Evolutionary conservation across 1,284 basidiomycete species (phyloP).

Genomic region (Cryptococcus jaspeensis): DNA sequence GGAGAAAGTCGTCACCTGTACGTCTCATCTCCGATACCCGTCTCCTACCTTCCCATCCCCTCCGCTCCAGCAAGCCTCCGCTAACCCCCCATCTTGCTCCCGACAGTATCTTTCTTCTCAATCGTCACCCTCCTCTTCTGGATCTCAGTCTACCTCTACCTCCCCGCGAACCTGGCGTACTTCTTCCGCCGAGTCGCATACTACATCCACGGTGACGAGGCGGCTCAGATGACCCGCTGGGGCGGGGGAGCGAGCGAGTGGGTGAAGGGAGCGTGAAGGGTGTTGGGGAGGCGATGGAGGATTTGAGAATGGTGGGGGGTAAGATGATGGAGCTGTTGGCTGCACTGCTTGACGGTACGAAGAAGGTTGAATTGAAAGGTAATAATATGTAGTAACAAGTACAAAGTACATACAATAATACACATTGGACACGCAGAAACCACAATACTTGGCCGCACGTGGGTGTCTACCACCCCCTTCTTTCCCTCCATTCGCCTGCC

Average conservation of each 20-base stretch:
- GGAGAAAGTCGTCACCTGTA: constrained; percentile 48
- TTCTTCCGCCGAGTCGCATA: constrained; percentile 48
- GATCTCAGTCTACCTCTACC: constrained; percentile 48
- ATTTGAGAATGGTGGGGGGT: constrained; percentile 3
- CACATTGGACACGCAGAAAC: too few species aligned
- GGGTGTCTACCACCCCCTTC: too few species aligned
- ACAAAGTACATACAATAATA: too few species aligned
- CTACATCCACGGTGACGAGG: constrained; percentile 51
- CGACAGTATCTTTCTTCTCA: constrained; percentile 35
- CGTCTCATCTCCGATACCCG: constrained; percentile 15
- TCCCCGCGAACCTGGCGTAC: constrained; percentile 47
- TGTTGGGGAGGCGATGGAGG: constrained; percentile 1
- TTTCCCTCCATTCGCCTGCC: too few species aligned
- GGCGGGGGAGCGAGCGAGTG: constrained; percentile 7
- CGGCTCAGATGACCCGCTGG: constrained; percentile 8
- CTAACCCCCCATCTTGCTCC: background rate
- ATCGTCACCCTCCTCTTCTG: constrained; percentile 46
- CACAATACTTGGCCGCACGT: too few species aligned
- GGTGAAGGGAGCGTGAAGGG: constrained; percentile 1
- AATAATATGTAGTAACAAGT: too few species aligned
- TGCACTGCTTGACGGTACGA: too few species aligned
- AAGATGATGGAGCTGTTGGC: constrained; percentile 2
- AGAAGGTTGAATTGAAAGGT: too few species aligned
- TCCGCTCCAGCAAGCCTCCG: too few species aligned
- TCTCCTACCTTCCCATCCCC: background rate